A percentile compares a stretch with the other conserved stretches of the same genome.
phyloP scores from a whole-genome alignment of 106 monocot species.

The Chionographis japonica region DNA sequence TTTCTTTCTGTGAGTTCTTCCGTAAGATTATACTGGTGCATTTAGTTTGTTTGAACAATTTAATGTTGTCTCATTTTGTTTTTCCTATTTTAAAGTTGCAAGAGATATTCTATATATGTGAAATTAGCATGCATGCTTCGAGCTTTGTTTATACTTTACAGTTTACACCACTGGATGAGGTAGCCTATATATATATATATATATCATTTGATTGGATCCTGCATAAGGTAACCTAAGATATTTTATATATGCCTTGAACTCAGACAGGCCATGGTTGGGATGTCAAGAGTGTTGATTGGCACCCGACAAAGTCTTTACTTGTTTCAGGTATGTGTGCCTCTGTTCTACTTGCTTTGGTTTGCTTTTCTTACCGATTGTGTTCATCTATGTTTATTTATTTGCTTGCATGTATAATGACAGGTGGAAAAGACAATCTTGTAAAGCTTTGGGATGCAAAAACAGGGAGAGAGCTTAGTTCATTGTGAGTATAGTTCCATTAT shows the following conservation, averaged over 20 bases:
- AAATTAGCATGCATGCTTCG: too few species aligned
- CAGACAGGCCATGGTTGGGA: slow-evolving; percentile 99
- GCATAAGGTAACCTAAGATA: slow-evolving; percentile 32
- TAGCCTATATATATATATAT: too few species aligned
- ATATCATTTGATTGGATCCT: slow-evolving; percentile 3
- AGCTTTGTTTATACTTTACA: too few species aligned
- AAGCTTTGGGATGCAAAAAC: slow-evolving; percentile 98
- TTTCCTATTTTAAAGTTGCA: too few species aligned
- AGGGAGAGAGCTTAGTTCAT: slow-evolving; percentile 84
- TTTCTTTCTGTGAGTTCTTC: too few species aligned
- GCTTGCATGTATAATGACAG: slow-evolving; percentile 25
- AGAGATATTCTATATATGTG: too few species aligned
- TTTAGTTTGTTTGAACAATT: too few species aligned
- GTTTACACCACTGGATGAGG: too few species aligned
- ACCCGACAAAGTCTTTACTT: slow-evolving; percentile 86
- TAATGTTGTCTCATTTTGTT: too few species aligned
- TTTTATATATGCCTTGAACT: slow-evolving; percentile 45
- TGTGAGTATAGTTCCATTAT: slow-evolving; percentile 43
- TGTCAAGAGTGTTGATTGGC: slow-evolving; percentile 99
- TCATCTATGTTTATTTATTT: background rate
- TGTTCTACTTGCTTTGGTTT: background rate
- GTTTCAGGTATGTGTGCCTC: slow-evolving; percentile 65
- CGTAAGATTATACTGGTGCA: too few species aligned
- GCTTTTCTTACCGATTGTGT: background rate
- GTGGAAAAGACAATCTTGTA: slow-evolving; percentile 98